Evolutionary conservation across 768 basidiomycete genomes (phyloP), one percentile per base, ranked within the genome.

Genomic region (Termitomyces sp.): DNA sequence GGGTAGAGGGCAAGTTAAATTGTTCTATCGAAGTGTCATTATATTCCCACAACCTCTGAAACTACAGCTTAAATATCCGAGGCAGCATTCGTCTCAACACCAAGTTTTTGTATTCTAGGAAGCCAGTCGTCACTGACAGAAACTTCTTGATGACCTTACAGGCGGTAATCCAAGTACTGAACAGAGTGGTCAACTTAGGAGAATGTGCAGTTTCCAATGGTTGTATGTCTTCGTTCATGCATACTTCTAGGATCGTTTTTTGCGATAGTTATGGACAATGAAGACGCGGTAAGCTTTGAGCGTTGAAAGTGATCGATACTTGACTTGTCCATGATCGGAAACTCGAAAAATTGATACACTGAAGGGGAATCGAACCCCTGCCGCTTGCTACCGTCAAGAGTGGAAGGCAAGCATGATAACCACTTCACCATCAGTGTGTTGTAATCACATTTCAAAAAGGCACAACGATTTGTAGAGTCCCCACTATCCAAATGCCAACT

Each of bases 371-470:
- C 76, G 76, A 77, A 77, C 76, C 76, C 76, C 74, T 77, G 75
- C 76, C 77, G 76, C 76, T 70, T 71, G 68, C 68, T 71, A 34
- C 12, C 8, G 1, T 13, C 2, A 27, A 18, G 6, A 80, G 79
- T 88, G 87, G 87, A 88, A 88, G 87, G 86, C 87, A 88, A 88
- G 88, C 86, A 90, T 89, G 87, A 88, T 89, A 89, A 88, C 88
- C 86, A 80, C 85, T 39, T 39, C 39, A 39, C 39, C 39, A 39
- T 39, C 39, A 37, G 36, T 37, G 36, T 37, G 14, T 16, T 37
- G n/a, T n/a, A n/a, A 31, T 34, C 32, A 9, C 16, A 16, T 37
- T 37, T 37, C 10, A 18, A 18, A n/a, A n/a, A n/a, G n/a, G n/a
- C n/a, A n/a, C 3, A 47, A 29, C 18, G 46, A 12, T 14, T 7